Evolutionary conservation across 768 basidiomycete species (phyloP).

Genomic region (Harrya chromipes): DNA sequence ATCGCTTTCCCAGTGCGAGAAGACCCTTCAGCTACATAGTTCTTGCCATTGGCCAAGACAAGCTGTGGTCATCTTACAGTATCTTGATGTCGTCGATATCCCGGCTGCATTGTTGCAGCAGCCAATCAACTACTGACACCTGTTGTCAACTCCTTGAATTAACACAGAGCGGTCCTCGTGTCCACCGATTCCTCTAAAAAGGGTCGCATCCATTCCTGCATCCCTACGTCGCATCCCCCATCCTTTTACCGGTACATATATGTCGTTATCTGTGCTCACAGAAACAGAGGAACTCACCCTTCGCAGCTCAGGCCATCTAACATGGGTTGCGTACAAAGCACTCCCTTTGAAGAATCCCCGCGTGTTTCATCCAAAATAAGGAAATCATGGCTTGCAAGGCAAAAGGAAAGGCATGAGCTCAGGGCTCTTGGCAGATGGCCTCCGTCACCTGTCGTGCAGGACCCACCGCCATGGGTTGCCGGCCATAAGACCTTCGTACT

Average conservation of each 20-base stretch:
- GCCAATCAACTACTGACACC: neutral
- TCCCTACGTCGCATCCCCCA: neutral
- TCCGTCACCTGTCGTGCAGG: conserved; percentile 6
- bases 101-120: neutral
- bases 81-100: neutral
- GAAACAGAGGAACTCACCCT: neutral
- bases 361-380: neutral
- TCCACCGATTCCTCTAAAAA: neutral
- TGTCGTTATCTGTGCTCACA: neutral
- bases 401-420: conserved; percentile 1
- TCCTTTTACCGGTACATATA: neutral
- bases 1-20: too few relatives aligned
- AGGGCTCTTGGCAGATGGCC: neutral
- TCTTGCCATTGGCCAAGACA: too few relatives aligned
- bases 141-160: neutral
- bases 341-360: neutral
- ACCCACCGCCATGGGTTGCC: conserved; percentile 29
- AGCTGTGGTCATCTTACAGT: too few relatives aligned
- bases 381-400: neutral
- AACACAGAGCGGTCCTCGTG: neutral
- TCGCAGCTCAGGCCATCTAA: neutral
- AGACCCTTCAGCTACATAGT: too few relatives aligned
- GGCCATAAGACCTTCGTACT: conserved; percentile 25
- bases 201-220: too few relatives aligned
- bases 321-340: conserved; percentile 19